Percentiles rank a stretch among this genome's conserved stretches.
phyloP scores from a whole-genome alignment of 1,139 yeast species.

The Magnusiomyces sp. region DNA sequence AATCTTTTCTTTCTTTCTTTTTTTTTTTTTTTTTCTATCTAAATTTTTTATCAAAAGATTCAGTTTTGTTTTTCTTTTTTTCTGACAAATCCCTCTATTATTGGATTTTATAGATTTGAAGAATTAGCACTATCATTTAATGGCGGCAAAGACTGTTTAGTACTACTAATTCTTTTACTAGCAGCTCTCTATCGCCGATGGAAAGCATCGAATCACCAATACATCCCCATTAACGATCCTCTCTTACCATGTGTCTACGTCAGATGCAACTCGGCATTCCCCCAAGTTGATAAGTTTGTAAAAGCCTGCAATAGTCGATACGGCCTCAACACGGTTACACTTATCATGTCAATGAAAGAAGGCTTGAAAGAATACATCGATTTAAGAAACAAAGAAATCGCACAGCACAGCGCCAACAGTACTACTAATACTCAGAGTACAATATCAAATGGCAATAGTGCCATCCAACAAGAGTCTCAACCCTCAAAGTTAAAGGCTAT shows the following conservation, averaged over 20 bases:
- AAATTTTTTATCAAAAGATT: not conserved
- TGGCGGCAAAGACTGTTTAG: conserved; percentile 89
- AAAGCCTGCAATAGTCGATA: conserved; percentile 28
- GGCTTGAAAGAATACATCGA: conserved; percentile 58
- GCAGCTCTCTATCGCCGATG: conserved; percentile 45
- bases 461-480: not conserved
- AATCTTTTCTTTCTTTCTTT: not conserved
- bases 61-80: not conserved
- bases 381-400: conserved; percentile 1
- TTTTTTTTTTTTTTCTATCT: not conserved
- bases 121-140: conserved; percentile 72
- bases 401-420: not conserved
- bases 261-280: conserved; percentile 59
- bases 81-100: not conserved
- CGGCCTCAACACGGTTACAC: conserved; percentile 28
- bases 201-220: not conserved
- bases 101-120: conserved; percentile 29
- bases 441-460: conserved; percentile 15
- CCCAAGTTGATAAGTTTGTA: conserved; percentile 45
- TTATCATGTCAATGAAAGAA: conserved; percentile 41
- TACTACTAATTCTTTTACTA: conserved; percentile 60
- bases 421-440: not conserved
- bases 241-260: conserved; percentile 51
- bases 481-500: conserved; percentile 50
- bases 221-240: conserved; percentile 9